Conservation (phyloP, 495 filamentous ascomycete species). For the Massariosphaeria phaeospora region DNA sequence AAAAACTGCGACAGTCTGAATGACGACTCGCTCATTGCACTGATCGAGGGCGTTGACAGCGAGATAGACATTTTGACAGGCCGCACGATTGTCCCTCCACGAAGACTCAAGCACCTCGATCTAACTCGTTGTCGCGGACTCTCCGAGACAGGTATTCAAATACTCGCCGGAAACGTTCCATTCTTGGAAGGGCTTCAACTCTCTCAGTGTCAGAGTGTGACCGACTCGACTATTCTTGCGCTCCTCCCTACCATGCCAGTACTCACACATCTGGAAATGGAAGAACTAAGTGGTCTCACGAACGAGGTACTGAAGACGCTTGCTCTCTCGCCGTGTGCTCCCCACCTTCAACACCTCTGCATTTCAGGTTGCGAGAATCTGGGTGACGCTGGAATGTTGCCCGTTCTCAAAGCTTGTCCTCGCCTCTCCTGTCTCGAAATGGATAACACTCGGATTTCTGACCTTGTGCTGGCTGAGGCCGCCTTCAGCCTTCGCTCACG, state of each 20-base stretch:
- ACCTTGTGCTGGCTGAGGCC: constrained; percentile 83
- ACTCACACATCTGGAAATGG: constrained; percentile 83
- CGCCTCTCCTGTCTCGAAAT: constrained; percentile 68
- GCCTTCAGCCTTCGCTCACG: constrained; percentile 59
- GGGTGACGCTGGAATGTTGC: constrained; percentile 79
- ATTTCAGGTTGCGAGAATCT: constrained; percentile 85
- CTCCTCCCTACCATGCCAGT: constrained; percentile 68
- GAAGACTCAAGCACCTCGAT: constrained; percentile 79
- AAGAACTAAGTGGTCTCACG: constrained; percentile 74
- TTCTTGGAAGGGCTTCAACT: constrained; percentile 76
- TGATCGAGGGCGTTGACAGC: constrained; percentile 68
- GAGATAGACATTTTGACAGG: constrained; percentile 74
- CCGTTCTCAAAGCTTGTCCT: constrained; percentile 69
- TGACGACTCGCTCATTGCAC: constrained; percentile 62
- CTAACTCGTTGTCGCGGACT: constrained; percentile 70
- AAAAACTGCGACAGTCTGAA: constrained; percentile 69
- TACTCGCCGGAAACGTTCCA: constrained; percentile 69
- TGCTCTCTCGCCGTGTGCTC: constrained; percentile 66
- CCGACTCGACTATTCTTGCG: constrained; percentile 65
- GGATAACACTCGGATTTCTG: constrained; percentile 90
- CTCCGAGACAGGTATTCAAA: constrained; percentile 62
- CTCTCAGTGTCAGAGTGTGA: constrained; percentile 63
- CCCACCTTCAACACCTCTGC: constrained; percentile 69
- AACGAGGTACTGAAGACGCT: constrained; percentile 68
- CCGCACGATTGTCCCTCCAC: constrained; percentile 68